Base-by-base conservation (phyloP, 768 basidiomycete genomes). In the Mycena galopus region DNA sequence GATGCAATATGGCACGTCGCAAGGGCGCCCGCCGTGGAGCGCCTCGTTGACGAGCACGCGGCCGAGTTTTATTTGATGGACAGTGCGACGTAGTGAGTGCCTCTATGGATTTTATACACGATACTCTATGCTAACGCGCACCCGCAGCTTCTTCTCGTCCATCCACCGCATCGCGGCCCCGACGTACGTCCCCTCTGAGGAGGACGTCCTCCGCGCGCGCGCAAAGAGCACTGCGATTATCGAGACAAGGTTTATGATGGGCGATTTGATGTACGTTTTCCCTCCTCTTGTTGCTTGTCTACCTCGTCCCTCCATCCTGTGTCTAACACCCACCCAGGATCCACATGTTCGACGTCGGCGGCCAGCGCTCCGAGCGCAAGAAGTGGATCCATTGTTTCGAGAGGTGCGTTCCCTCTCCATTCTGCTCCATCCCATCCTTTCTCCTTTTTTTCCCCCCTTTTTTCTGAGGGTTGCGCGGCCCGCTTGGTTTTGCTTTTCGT, bases 181-280 rank as follows among this genome's bases (percentile, higher is more conserved):
- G 0, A 91, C 89, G 12, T 99, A 97, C 78, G 84, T 93, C 0
- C 97, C 97, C 0, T 93, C 91, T 30, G 94, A 95, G 77, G 91
- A 89, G 14, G 96, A 98, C 79, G 93, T 97, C 4, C 84, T 98
- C 29, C 86, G 95, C 33, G 95, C 95, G 27, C 89, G 96, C 72
- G 90, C 91, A 69, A 96, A 96, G 86, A 96, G 91, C 69, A 93
- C 94, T 3, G 96, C 96, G 23, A 97, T 98, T 75, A 92, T 90
- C 7, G 96, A 98, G 83, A 98, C 96, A 7, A 82, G 93, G 79
- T 94, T 95, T 69, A 86, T 84, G 16, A 89, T 94, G 88, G 93
- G 93, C 4, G 88, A 87, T 65, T 79, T 91, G 14, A 88, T 88
- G 89, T 91, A 73, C 64, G 88, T 87, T 4, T 65, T 55, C 4